phyloP scores from a whole-genome alignment of 129 eudicot species.

The Pittosporum tobira region DNA sequence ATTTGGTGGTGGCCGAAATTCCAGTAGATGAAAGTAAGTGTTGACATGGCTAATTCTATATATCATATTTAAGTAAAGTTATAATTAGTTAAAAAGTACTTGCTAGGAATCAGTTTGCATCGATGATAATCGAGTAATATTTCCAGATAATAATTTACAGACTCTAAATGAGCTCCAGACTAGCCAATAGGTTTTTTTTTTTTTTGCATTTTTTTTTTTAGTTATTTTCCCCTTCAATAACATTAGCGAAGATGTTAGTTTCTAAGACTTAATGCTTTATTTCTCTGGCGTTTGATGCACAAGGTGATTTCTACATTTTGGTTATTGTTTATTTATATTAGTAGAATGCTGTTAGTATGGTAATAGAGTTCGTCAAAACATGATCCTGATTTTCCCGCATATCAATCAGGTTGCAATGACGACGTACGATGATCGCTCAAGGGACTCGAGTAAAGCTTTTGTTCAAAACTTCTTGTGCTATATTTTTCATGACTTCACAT shows the following conservation, averaged over 20 bases:
- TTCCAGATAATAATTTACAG: conserved; percentile 9
- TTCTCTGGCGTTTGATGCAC: not conserved
- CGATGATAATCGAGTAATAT: too few species aligned
- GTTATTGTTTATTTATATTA: not conserved
- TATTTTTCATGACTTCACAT: not conserved
- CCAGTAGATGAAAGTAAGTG: not conserved
- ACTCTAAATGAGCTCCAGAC: conserved; percentile 14
- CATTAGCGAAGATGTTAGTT: too few species aligned
- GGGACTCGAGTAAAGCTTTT: not conserved
- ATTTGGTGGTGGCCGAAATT: not conserved
- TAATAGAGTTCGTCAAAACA: not conserved
- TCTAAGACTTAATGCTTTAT: not conserved
- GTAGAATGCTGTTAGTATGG: not conserved
- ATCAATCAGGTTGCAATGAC: not conserved
- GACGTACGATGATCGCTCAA: not conserved
- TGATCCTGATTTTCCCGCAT: not conserved
- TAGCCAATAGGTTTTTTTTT: not conserved
- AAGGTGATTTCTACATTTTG: not conserved
- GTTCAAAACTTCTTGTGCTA: not conserved
- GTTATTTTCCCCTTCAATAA: not conserved
- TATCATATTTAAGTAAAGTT: not conserved
- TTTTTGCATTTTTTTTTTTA: conserved; percentile 1
- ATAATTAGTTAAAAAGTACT: conserved; percentile 11
- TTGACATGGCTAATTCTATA: not conserved
- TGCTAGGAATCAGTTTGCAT: conserved; percentile 38